Evolutionary conservation across 495 filamentous ascomycete genomes (phyloP).

Genomic region (Aspergillus panamensis): DNA sequence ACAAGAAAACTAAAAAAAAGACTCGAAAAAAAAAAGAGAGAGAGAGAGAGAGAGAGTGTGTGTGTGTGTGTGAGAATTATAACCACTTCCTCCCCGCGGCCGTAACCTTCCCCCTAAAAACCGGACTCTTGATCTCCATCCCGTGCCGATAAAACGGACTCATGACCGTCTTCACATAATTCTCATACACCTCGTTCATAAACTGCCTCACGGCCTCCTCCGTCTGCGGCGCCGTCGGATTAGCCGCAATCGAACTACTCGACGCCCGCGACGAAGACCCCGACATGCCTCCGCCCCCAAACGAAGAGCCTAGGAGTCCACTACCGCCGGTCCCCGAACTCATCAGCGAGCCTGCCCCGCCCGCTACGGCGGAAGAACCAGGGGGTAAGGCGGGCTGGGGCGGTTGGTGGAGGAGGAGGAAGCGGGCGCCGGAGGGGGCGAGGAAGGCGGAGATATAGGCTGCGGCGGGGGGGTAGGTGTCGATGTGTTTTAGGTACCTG

Average conservation of each 20-base stretch:
- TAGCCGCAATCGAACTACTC: slow-evolving; percentile 65
- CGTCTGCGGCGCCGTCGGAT: slow-evolving; percentile 78
- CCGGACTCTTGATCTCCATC: slow-evolving; percentile 75
- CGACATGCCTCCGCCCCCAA: slow-evolving; percentile 22
- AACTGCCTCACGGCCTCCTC: slow-evolving; percentile 94
- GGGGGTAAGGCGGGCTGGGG: slow-evolving; percentile 48
- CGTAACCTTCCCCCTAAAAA: slow-evolving; percentile 76
- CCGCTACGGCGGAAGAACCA: slow-evolving; percentile 4
- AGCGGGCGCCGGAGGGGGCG: slow-evolving; percentile 65
- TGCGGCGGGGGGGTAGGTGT: slow-evolving; percentile 76
- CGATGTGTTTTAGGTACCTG: slow-evolving; percentile 93
- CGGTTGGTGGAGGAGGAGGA: slow-evolving; percentile 85
- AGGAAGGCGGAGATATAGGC: slow-evolving; percentile 90
- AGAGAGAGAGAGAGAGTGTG: neutral
- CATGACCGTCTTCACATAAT: slow-evolving; percentile 95
- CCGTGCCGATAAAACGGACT: slow-evolving; percentile 86
- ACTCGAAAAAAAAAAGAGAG: too few species aligned
- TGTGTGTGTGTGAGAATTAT: too few species aligned
- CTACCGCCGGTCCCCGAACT: slow-evolving; percentile 8
- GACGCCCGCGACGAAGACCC: slow-evolving; percentile 46
- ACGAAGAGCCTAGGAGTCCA: slow-evolving; percentile 27
- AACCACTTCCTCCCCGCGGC: slow-evolving; percentile 93
- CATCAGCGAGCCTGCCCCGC: slow-evolving; percentile 8
- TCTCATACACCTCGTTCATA: slow-evolving; percentile 90
- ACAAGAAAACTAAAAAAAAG: too few species aligned